A percentile compares a stretch with the other conserved stretches of the same genome.
Conservation (phyloP, 2,329 filamentous ascomycete species). For the Aureobasidium lini region DNA sequence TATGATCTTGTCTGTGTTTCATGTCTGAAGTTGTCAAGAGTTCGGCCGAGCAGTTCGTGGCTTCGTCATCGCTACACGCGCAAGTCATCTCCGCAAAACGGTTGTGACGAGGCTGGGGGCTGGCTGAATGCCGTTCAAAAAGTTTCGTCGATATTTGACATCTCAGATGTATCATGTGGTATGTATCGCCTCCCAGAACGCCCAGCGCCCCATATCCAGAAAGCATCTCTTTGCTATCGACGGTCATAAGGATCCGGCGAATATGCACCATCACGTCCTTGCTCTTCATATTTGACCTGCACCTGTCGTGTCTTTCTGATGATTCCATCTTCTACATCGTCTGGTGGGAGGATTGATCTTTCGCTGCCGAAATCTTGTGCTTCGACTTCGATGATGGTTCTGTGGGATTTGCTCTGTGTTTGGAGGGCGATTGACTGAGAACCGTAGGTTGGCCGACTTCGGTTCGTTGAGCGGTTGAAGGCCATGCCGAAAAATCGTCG, state of each 20-base stretch:
- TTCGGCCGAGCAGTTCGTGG: background rate
- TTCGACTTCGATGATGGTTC: background rate
- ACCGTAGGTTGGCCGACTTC: background rate
- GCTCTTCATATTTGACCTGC: constrained; percentile 3
- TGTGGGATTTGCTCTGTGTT: background rate
- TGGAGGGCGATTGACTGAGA: background rate
- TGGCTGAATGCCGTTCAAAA: background rate
- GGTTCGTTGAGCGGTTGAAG: background rate
- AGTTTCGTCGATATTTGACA: background rate
- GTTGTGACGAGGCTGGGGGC: background rate
- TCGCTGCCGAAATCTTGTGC: constrained; percentile 4
- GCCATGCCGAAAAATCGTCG: constrained; percentile 11
- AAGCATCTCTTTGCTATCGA: background rate
- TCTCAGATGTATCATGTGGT: background rate
- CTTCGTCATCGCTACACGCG: background rate
- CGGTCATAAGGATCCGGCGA: background rate
- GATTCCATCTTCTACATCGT: constrained; percentile 2
- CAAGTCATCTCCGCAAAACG: constrained; percentile 6
- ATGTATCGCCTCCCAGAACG: background rate
- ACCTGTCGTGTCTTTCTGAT: constrained; percentile 4
- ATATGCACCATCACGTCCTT: background rate
- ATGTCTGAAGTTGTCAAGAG: too few relatives aligned
- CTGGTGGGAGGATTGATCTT: background rate
- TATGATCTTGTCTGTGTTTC: background rate
- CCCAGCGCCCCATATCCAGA: background rate